These are phyloP conservation scores for Trichoderma koningii DNA, from an alignment of 2,329 filamentous ascomycete species.

Conservation along the genomic window DNA sequence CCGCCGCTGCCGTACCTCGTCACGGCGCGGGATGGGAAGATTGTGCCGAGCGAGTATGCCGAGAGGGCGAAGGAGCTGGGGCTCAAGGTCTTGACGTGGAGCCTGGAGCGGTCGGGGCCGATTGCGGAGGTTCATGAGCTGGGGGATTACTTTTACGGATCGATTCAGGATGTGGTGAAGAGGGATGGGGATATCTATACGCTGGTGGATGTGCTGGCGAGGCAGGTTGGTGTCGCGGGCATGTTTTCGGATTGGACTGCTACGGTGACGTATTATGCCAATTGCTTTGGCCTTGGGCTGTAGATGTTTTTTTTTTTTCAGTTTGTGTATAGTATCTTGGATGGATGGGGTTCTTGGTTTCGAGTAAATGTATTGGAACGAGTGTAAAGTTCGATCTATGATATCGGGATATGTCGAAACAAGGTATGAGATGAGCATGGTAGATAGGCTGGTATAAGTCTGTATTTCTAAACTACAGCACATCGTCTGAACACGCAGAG, in stretches of 20 bases:
- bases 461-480: background rate
- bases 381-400: background rate
- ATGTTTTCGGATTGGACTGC: slow-evolving; percentile 72
- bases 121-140: slow-evolving; percentile 51
- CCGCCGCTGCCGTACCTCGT: slow-evolving; percentile 66
- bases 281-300: slow-evolving; percentile 57
- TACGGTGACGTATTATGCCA: slow-evolving; percentile 70
- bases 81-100: slow-evolving; percentile 68
- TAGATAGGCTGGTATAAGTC: too few species aligned
- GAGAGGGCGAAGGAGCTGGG: slow-evolving; percentile 60
- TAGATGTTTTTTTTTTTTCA: background rate
- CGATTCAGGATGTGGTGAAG: slow-evolving; percentile 55
- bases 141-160: slow-evolving; percentile 58
- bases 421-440: too few species aligned
- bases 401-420: too few species aligned
- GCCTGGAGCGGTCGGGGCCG: slow-evolving; percentile 65
- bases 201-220: slow-evolving; percentile 64
- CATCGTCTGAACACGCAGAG: slow-evolving; percentile 31
- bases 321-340: background rate
- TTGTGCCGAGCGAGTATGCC: slow-evolving; percentile 66
- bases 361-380: background rate
- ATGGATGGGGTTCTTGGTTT: background rate
- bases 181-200: slow-evolving; percentile 68
- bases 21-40: slow-evolving; percentile 51
- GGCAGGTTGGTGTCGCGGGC: slow-evolving; percentile 60